phyloP scores from a whole-genome alignment of 495 filamentous ascomycete genomes.

The Hyaloscypha hepaticicola region DNA sequence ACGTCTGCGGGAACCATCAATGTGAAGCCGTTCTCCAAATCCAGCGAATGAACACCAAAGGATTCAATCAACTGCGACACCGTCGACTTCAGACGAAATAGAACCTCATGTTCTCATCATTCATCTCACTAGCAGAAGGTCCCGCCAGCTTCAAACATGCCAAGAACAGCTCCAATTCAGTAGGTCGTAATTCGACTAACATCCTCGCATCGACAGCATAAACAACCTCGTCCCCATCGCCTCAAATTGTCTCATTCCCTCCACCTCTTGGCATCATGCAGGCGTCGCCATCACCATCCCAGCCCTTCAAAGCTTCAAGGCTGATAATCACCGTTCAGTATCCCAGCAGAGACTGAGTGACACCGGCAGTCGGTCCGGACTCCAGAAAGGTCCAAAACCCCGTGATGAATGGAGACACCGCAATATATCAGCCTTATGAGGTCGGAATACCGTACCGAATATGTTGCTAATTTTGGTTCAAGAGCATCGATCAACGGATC shows the following conservation, averaged over 20 bases:
- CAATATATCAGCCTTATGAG: not conserved
- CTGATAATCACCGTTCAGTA: not conserved
- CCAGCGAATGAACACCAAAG: not conserved
- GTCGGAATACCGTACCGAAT: not conserved
- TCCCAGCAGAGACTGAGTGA: not conserved
- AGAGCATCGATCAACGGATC: too few species aligned
- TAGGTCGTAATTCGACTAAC: too few species aligned
- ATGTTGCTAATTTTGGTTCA: not conserved
- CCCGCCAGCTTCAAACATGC: not conserved
- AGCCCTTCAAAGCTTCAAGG: not conserved
- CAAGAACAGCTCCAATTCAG: too few species aligned
- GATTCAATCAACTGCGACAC: not conserved
- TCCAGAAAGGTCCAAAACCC: not conserved
- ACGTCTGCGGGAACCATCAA: slow-evolving; percentile 2
- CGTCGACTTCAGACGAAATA: not conserved
- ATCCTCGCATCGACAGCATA: too few species aligned
- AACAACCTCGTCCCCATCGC: not conserved
- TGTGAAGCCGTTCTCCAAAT: not conserved
- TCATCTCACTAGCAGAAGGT: not conserved
- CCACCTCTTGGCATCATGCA: not conserved
- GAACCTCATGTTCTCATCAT: not conserved
- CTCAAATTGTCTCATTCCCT: not conserved
- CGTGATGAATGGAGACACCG: not conserved
- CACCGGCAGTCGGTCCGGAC: not conserved
- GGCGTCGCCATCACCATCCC: not conserved